These are phyloP conservation scores for Nissolia schottii DNA, from an alignment of 306 rosid genomes.

Conservation along the genomic window DNA sequence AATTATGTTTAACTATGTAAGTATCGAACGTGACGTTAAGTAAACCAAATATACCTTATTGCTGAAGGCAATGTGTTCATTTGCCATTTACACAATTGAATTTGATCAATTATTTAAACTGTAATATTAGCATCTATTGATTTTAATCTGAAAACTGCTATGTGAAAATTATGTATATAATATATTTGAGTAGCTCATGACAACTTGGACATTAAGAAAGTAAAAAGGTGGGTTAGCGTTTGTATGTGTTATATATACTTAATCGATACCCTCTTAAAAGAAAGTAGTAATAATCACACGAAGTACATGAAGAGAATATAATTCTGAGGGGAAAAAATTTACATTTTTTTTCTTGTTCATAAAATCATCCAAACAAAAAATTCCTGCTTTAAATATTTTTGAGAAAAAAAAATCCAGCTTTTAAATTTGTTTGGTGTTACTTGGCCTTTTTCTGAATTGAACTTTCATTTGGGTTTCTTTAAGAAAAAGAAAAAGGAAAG, in stretches of 20 bases:
- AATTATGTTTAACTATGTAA: too few relatives aligned
- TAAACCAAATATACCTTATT: too few relatives aligned
- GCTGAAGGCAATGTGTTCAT: too few relatives aligned
- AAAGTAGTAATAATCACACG: neutral
- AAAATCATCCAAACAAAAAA: neutral
- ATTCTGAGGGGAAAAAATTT: constrained; percentile 7
- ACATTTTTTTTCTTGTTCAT: neutral
- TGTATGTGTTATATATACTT: neutral
- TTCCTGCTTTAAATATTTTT: constrained; percentile 41
- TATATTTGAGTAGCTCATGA: neutral
- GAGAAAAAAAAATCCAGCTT: constrained; percentile 42
- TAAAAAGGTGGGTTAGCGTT: constrained; percentile 1
- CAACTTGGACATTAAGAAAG: constrained; percentile 3
- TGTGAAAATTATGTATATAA: too few relatives aligned
- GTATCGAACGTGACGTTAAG: too few relatives aligned
- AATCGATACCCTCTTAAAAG: neutral
- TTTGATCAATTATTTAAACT: too few relatives aligned
- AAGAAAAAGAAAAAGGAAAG: constrained; percentile 42
- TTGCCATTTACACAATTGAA: too few relatives aligned
- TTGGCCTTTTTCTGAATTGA: constrained; percentile 43
- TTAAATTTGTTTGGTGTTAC: constrained; percentile 21
- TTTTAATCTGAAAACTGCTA: too few relatives aligned
- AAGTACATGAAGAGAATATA: neutral
- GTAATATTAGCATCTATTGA: too few relatives aligned
- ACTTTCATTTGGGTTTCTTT: constrained; percentile 41